These are phyloP conservation scores for Paulownia fortunei DNA, from an alignment of 257 asterid genomes.

Conservation along the genomic window DNA sequence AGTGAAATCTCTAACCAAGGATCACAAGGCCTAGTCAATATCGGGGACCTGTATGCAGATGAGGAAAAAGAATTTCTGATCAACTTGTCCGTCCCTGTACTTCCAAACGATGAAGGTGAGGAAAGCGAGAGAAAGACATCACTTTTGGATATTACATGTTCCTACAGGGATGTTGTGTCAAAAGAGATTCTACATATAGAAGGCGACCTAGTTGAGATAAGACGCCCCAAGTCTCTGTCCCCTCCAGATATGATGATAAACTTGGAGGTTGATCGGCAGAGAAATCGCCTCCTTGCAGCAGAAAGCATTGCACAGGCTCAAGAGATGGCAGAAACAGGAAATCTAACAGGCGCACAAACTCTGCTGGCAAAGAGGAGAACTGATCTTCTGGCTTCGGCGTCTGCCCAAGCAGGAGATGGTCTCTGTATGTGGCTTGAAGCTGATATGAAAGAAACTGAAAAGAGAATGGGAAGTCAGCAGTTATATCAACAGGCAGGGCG, in stretches of 20 bases:
- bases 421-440: constrained; percentile 31
- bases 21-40: constrained; percentile 14
- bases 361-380: constrained; percentile 20
- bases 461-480: constrained; percentile 11
- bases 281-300: constrained; percentile 39
- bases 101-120: neutral
- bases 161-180: constrained; percentile 31
- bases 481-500: constrained; percentile 23
- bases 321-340: constrained; percentile 40
- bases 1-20: constrained; percentile 31
- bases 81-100: constrained; percentile 29
- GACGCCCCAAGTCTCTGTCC: constrained; percentile 13
- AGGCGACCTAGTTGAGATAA: constrained; percentile 37
- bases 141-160: constrained; percentile 35
- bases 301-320: constrained; percentile 43
- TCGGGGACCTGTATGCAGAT: constrained; percentile 39
- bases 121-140: constrained; percentile 29
- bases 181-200: constrained; percentile 32
- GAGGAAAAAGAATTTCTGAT: constrained; percentile 42
- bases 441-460: constrained; percentile 31
- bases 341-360: constrained; percentile 28
- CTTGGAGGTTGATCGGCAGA: constrained; percentile 44
- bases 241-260: constrained; percentile 27
- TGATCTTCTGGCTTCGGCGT: neutral
- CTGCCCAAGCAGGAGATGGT: constrained; percentile 33